These are phyloP conservation scores for Vitis hybrid DNA, from an alignment of 177 flowering plant genomes.

Conservation along the genomic window DNA sequence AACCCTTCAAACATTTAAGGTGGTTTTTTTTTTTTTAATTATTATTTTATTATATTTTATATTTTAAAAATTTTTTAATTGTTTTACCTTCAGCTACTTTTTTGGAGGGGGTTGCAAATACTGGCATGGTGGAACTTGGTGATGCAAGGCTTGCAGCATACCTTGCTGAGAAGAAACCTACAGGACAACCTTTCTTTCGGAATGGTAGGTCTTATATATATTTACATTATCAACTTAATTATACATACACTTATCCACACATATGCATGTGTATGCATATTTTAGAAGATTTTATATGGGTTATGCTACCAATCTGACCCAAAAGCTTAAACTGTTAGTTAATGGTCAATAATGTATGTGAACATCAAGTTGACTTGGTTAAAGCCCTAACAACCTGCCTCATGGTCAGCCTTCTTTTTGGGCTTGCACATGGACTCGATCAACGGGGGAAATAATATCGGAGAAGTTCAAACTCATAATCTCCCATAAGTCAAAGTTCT, in stretches of 20 bases:
- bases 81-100: slow-evolving; percentile 42
- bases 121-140: slow-evolving; percentile 80
- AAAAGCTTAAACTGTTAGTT: too few relatives aligned
- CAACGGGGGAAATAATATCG: too few relatives aligned
- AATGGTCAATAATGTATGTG: too few relatives aligned
- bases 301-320: too few relatives aligned
- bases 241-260: not conserved
- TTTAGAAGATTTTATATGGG: not conserved
- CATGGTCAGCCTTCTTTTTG: too few relatives aligned
- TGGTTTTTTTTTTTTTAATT: not conserved
- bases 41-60: too few relatives aligned
- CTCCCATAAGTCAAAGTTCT: too few relatives aligned
- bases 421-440: too few relatives aligned
- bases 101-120: slow-evolving; percentile 78
- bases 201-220: slow-evolving; percentile 50
- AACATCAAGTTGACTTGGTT: too few relatives aligned
- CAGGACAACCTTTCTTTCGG: slow-evolving; percentile 72
- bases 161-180: slow-evolving; percentile 74
- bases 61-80: too few relatives aligned
- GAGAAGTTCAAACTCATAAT: too few relatives aligned
- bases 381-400: too few relatives aligned
- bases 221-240: not conserved
- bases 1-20: not conserved
- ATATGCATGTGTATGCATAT: not conserved
- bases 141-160: slow-evolving; percentile 63